Base-by-base conservation (phyloP, 2,329 filamentous ascomycete genomes). In the Trichoderma gracile region DNA sequence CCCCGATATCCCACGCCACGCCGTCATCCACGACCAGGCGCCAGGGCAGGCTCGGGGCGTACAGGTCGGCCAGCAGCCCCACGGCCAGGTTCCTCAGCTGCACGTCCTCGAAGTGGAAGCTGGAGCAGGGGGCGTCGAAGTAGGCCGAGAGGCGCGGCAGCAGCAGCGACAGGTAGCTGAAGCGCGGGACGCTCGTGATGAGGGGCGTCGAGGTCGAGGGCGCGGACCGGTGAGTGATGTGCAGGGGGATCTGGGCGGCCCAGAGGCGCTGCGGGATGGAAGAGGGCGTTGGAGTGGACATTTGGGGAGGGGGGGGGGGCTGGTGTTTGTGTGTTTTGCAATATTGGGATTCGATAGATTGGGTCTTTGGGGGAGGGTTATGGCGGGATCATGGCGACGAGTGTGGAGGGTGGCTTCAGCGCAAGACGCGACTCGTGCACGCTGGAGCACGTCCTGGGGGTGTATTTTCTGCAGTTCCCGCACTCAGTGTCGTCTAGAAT, bases 151-250 rank as follows among this genome's bases (percentile, higher is more conserved):
- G 78, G 30, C 84, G 82, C 25, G 85, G 84, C 47, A 86, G 77
- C 38, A 87, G 78, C 66, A 86, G 77, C 12, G 85, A 81, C 9
- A 87, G 79, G 75, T 87, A 87, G 75, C 82, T 81, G 74, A 87
- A 85, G 69, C 85, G 83, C 53, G 85, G 84, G 64, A 86, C 76
- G 59, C 78, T 78, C 40, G 82, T 78, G 71, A 86, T 76, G 70
- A 86, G 85, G 19, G 83, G 83, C 54, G 76, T 75, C 66, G 77
- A 77, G 30, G 30, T 9, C 33, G 33, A 38, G 47, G 80, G 79
- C 25, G 78, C 75, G 2, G 78, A 76, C 15, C 78, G 73, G 73
- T 86, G 82, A 2, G 80, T 84, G 70, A 87, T 83, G 74, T 80
- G 75, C 54, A 87, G 73, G 9, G 85, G 84, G 65, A 87, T 77